Evolutionary conservation across 1,284 basidiomycete genomes (phyloP), one percentile per base, ranked within the genome.

Genomic region (Pseudozyma flocculosa): DNA sequence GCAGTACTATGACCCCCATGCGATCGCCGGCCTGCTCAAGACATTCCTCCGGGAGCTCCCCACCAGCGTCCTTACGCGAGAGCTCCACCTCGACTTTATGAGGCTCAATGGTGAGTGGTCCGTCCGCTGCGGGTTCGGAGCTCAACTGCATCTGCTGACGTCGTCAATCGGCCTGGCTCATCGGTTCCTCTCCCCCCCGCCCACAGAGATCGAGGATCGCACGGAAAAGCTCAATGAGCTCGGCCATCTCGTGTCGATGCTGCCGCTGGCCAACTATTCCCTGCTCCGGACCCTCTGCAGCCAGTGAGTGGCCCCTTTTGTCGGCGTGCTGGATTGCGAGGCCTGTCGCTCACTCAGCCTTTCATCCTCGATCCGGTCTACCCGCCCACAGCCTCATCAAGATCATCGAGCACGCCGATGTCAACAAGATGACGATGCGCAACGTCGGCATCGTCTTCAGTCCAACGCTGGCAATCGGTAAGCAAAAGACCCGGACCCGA

Each of bases 381-480:
- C 32, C 39, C 32, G 26, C 26, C 15, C 32, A 17, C 15, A 34
- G 32, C 79, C 83, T 99, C 51, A 95, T 96, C 73, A 84, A 93
- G 50, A 90, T 99, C 70, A 92, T 96, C 42, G 87, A 92, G 78
- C 92, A 95, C 76, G 85, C 90, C 17, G 78, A 85, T 40, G 82
- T 88, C 55, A 97, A 97, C 85, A 98, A 95, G 83, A 99, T 99
- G 95, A 95, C 89, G 40, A 88, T 98, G 85, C 86, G 93, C 32
- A 99, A 99, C 76, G 91, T 98, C 24, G 92, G 93, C 19, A 98
- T 99, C 60, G 94, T 98, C 26, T 96, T 76, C 30, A 73, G 72
- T 34, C 73, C 74, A 2, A 75, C 74, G 18, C 56, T 77, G 4
- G 62, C 54, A 13, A 76, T 77, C n/a, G 68, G 68, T 34, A n/a